Evolutionary conservation across 2,329 filamentous ascomycete genomes (phyloP).

Genomic region (Alternaria arbusti): DNA sequence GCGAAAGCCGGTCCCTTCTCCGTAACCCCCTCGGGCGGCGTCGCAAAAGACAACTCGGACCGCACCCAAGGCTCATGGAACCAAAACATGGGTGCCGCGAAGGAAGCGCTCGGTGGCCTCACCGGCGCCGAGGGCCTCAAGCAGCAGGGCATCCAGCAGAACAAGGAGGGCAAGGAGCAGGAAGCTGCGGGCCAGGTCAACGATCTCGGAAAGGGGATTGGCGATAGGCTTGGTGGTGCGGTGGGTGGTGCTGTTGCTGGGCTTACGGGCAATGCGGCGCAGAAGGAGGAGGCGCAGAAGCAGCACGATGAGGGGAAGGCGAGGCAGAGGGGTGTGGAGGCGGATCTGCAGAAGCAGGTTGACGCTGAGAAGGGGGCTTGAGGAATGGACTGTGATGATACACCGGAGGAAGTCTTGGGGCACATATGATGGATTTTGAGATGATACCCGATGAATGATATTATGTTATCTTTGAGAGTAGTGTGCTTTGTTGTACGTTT

Average conservation of each 20-base stretch:
- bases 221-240: conserved; percentile 66
- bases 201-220: conserved; percentile 71
- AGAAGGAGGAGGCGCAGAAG: conserved; percentile 69
- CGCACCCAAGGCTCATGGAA: conserved; percentile 79
- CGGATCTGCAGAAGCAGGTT: conserved; percentile 76
- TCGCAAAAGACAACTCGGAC: conserved; percentile 74
- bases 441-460: conserved; percentile 9
- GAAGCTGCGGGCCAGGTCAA: conserved; percentile 83
- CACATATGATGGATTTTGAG: neutral
- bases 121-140: conserved; percentile 79
- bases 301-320: conserved; percentile 85
- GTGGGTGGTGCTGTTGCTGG: conserved; percentile 75
- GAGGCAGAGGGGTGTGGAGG: conserved; percentile 80
- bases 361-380: conserved; percentile 8
- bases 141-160: conserved; percentile 76
- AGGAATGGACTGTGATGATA: fast-evolving
- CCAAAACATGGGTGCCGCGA: conserved; percentile 85
- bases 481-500: neutral
- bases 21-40: conserved; percentile 71
- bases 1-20: conserved; percentile 76
- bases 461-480: neutral
- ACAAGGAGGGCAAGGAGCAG: conserved; percentile 77
- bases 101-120: conserved; percentile 79
- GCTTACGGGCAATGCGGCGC: conserved; percentile 71
- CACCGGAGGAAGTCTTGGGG: neutral